Evolutionary conservation across 2,329 filamentous ascomycete genomes (phyloP).

Genomic region (Arthrinium puccinioides): DNA sequence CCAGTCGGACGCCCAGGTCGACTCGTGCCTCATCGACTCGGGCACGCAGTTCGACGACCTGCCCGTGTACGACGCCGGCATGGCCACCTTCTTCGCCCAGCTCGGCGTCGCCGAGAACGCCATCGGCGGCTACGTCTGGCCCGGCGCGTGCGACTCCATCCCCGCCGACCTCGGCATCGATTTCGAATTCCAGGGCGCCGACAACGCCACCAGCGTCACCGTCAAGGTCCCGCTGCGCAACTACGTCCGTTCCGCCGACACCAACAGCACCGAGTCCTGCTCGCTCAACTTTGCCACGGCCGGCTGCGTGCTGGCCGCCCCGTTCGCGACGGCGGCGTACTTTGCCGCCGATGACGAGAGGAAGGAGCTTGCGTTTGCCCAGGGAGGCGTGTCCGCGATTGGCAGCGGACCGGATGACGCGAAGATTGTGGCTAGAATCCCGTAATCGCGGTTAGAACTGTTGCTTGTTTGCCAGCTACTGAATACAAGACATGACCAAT

Average conservation of each 20-base stretch:
- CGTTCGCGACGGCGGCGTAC: constrained; percentile 23
- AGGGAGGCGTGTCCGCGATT: constrained; percentile 21
- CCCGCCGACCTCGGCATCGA: constrained; percentile 16
- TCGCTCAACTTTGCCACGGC: constrained; percentile 17
- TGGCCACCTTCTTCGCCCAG: constrained; percentile 8
- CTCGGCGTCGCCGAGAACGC: constrained; percentile 3
- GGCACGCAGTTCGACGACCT: constrained; percentile 19
- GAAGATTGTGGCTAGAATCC: background rate
- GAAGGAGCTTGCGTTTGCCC: constrained; percentile 21
- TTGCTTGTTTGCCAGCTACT: no score
- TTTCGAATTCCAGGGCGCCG: constrained; percentile 12
- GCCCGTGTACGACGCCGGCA: constrained; percentile 12
- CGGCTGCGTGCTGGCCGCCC: constrained; percentile 21
- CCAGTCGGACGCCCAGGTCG: background rate
- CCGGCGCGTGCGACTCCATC: constrained; percentile 20
- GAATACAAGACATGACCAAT: no score
- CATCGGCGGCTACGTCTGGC: constrained; percentile 11
- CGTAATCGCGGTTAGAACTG: no score
- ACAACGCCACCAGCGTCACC: constrained; percentile 16
- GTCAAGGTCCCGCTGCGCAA: constrained; percentile 18
- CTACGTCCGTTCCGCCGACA: constrained; percentile 19
- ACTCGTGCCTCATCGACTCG: constrained; percentile 23
- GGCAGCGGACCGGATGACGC: constrained; percentile 8
- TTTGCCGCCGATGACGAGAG: constrained; percentile 24
- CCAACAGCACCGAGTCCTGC: constrained; percentile 11